A percentile compares a stretch with the other conserved stretches of the same genome.
Conservation (phyloP, 2,329 filamentous ascomycete species). For the Magnaporthiopsis rhizophila region DNA sequence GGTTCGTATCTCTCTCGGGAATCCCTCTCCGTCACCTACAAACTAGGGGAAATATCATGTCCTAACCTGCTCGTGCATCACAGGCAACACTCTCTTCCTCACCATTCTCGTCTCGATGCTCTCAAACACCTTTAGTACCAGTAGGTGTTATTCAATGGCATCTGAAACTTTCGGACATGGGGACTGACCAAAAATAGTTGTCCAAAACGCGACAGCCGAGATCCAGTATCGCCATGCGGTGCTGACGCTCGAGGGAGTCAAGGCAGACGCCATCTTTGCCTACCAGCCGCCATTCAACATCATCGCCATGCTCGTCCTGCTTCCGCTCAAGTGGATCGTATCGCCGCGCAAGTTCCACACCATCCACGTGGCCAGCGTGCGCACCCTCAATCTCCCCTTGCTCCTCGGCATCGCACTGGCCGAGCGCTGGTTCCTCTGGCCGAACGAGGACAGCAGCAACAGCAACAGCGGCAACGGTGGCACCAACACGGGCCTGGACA, state of each 20-base stretch:
- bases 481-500: constrained; percentile 10
- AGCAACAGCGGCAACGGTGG: constrained; percentile 10
- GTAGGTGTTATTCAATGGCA: too few species aligned
- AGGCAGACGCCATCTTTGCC: constrained; percentile 74
- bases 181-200: constrained; percentile 29
- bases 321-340: constrained; percentile 71
- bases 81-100: constrained; percentile 73
- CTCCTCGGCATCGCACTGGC: constrained; percentile 62
- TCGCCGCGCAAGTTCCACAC: constrained; percentile 86
- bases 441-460: constrained; percentile 17
- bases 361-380: constrained; percentile 71
- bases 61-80: too few species aligned
- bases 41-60: too few species aligned
- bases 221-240: constrained; percentile 77
- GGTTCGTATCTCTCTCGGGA: too few species aligned
- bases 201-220: constrained; percentile 69
- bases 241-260: constrained; percentile 77
- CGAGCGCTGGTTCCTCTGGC: constrained; percentile 64
- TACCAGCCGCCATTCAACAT: constrained; percentile 82
- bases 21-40: too few species aligned
- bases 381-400: constrained; percentile 66
- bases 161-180: too few species aligned
- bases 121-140: constrained; percentile 73
- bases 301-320: constrained; percentile 62
- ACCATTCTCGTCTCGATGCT: constrained; percentile 84